A percentile compares a stretch with the other conserved stretches of the same genome.
These are phyloP conservation scores for Solanum lycopersicoides DNA, from an alignment of 257 asterid genomes.

Conservation along the genomic window DNA sequence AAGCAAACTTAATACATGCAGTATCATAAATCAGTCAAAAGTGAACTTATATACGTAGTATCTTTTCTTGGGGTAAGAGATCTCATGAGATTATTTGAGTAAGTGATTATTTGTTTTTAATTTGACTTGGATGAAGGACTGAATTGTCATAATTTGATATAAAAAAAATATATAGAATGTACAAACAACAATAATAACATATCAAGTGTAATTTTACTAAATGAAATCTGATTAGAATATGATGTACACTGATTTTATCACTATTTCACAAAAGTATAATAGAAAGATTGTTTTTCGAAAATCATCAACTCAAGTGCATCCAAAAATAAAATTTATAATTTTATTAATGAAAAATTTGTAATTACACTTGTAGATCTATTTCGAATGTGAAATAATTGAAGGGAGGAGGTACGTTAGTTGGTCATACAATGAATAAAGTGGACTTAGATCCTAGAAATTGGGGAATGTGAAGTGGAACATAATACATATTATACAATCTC, in stretches of 20 bases:
- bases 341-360: not conserved
- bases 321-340: not conserved
- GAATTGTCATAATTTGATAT: not conserved
- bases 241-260: too few relatives aligned
- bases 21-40: not conserved
- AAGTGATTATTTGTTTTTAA: not conserved
- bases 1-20: not conserved
- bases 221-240: accelerated
- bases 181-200: too few relatives aligned
- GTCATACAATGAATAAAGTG: not conserved
- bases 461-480: not conserved
- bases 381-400: not conserved
- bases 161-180: not conserved
- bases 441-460: not conserved
- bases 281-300: too few relatives aligned
- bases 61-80: not conserved
- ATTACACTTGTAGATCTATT: not conserved
- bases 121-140: not conserved
- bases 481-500: not conserved
- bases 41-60: not conserved
- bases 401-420: not conserved
- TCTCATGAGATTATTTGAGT: not conserved
- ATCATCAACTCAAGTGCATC: too few relatives aligned
- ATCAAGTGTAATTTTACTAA: too few relatives aligned
- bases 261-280: too few relatives aligned